Percentiles rank a stretch among this genome's conserved stretches.
These are phyloP conservation scores for Coemansia sp. DNA, from an alignment of 192 early-diverging fungal genomes.

Conservation along the genomic window DNA sequence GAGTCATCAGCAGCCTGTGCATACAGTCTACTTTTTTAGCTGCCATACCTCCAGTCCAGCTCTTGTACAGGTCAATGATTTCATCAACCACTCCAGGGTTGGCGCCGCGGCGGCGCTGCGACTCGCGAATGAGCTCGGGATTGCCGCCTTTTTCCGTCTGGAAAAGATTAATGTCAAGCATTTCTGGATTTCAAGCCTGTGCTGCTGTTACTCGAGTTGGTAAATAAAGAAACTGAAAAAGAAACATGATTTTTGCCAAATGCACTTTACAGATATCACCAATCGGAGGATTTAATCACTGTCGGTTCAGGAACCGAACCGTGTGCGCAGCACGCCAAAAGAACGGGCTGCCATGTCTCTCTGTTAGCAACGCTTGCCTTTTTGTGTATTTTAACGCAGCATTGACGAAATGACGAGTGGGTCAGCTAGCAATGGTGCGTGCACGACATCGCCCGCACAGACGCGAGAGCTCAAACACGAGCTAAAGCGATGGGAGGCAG, in stretches of 20 bases:
- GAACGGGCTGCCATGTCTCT: no score
- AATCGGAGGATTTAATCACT: neutral
- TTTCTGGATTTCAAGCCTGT: constrained; percentile 14
- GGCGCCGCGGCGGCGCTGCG: constrained; percentile 86
- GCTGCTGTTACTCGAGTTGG: neutral
- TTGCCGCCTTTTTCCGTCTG: constrained; percentile 90
- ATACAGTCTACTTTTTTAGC: neutral
- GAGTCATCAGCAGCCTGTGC: neutral
- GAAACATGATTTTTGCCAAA: neutral
- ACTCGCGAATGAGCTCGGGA: constrained; percentile 88
- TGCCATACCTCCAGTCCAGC: constrained; percentile 77
- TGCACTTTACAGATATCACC: neutral
- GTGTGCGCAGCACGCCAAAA: neutral
- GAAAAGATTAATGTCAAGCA: constrained; percentile 93
- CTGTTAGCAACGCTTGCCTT: no score
- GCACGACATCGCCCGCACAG: neutral
- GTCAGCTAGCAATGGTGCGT: neutral
- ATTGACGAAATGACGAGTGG: neutral
- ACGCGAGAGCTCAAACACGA: constrained; percentile 41
- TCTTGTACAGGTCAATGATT: constrained; percentile 83
- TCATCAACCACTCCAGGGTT: constrained; percentile 85
- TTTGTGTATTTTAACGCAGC: no score
- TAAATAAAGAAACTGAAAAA: neutral
- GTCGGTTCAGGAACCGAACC: neutral
- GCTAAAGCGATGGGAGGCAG: constrained; percentile 46